phyloP scores from a whole-genome alignment of 1,284 basidiomycete species.

The Trametes polyzona region DNA sequence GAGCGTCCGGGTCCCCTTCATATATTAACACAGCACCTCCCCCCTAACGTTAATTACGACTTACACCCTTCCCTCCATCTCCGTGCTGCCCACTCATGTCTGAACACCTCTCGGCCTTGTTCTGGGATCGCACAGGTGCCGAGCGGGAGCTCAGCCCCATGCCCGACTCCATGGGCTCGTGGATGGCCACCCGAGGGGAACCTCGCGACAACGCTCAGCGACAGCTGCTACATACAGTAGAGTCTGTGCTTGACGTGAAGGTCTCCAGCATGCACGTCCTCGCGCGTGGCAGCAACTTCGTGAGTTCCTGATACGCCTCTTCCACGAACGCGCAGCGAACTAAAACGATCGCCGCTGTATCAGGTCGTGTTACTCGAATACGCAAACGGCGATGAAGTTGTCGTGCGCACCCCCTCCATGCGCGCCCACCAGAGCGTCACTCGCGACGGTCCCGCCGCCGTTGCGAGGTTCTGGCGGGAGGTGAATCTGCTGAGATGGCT shows the following conservation, averaged over 20 bases:
- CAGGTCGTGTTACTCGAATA: conserved; percentile 1
- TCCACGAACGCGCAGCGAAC: not conserved
- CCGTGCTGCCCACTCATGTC: too few species aligned
- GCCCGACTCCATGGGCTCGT: not conserved
- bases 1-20: too few species aligned
- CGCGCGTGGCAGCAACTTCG: not conserved
- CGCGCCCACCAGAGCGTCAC: too few species aligned
- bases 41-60: too few species aligned
- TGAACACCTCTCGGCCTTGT: too few species aligned
- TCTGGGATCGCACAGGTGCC: not conserved
- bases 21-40: too few species aligned
- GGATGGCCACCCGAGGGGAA: not conserved
- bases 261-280: not conserved
- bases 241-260: not conserved
- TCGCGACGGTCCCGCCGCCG: not conserved
- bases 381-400: not conserved
- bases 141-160: not conserved
- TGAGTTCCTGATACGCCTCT: not conserved
- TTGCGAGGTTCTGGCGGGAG: not conserved
- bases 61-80: too few species aligned
- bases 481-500: not conserved
- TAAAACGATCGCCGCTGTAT: not conserved
- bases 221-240: not conserved
- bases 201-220: not conserved
- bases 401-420: not conserved